Conservation (phyloP, 1,284 basidiomycete genomes). For the Microbotryomycetes sp. region DNA sequence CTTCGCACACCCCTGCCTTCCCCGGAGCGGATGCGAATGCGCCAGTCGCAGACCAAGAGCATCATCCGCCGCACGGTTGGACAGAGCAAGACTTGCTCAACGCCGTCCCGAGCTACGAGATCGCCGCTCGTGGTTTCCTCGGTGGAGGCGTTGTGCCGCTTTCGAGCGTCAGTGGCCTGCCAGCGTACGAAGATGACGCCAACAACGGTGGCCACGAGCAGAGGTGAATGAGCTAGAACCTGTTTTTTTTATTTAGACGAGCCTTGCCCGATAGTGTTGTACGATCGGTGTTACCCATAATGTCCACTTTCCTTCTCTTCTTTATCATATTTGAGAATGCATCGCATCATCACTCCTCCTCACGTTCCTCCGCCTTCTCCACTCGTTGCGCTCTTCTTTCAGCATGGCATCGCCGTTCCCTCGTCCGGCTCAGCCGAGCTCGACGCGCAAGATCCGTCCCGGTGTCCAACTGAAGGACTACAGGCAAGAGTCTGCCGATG, state of each 20-base stretch:
- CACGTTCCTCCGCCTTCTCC: background rate
- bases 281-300: no score
- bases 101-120: constrained; percentile 64
- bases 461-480: constrained; percentile 24
- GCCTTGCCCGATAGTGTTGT: no score
- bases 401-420: constrained; percentile 30
- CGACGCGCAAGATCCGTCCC: constrained; percentile 18
- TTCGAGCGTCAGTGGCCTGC: constrained; percentile 10
- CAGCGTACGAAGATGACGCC: constrained; percentile 27
- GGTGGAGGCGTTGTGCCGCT: constrained; percentile 78
- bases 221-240: no score
- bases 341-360: background rate
- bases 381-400: background rate
- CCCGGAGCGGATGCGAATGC: background rate
- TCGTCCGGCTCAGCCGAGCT: background rate
- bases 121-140: constrained; percentile 71
- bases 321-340: background rate
- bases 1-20: background rate
- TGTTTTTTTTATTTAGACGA: no score
- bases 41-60: background rate
- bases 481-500: constrained; percentile 12
- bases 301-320: background rate
- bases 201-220: background rate
- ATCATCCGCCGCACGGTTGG: background rate
- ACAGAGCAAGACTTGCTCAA: background rate